phyloP scores from a whole-genome alignment of 202 grass and related monocot species.

The Cymbopogon flexuosus region DNA sequence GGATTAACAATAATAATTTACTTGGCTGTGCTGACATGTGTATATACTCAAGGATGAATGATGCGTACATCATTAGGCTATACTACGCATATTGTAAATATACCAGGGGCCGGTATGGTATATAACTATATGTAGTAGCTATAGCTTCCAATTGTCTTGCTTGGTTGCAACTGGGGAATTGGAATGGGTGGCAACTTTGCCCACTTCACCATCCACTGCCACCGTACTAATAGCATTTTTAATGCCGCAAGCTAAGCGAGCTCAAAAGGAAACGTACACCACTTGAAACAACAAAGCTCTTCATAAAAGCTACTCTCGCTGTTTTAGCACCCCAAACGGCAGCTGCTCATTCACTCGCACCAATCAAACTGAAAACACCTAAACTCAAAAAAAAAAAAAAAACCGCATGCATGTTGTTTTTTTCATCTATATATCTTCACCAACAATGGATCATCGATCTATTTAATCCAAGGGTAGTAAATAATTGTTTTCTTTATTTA shows the following conservation, averaged over 20 bases:
- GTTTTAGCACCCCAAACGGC: background rate
- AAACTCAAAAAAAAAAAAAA: background rate
- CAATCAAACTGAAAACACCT: background rate
- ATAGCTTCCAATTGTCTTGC: conserved; percentile 31
- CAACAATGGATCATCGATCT: too few species aligned
- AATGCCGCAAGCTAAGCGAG: conserved; percentile 24
- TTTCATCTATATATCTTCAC: background rate
- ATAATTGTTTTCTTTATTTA: too few species aligned
- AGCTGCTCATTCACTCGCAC: background rate
- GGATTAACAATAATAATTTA: too few species aligned
- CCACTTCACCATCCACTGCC: conserved; percentile 38
- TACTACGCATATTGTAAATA: background rate
- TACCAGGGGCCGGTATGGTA: background rate
- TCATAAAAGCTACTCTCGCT: conserved; percentile 9
- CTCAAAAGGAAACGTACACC: conserved; percentile 45
- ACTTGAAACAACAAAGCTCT: conserved; percentile 25
- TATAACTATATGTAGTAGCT: background rate
- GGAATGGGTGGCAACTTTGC: conserved; percentile 31
- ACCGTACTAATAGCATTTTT: background rate
- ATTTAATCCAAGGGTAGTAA: background rate
- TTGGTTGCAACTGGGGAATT: background rate
- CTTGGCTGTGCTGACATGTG: too few species aligned
- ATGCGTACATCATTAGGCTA: background rate
- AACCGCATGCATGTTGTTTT: background rate
- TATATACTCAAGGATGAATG: background rate